Evolutionary conservation across 2,329 filamentous ascomycete species (phyloP).

Genomic region (Aspergillus tamarii): DNA sequence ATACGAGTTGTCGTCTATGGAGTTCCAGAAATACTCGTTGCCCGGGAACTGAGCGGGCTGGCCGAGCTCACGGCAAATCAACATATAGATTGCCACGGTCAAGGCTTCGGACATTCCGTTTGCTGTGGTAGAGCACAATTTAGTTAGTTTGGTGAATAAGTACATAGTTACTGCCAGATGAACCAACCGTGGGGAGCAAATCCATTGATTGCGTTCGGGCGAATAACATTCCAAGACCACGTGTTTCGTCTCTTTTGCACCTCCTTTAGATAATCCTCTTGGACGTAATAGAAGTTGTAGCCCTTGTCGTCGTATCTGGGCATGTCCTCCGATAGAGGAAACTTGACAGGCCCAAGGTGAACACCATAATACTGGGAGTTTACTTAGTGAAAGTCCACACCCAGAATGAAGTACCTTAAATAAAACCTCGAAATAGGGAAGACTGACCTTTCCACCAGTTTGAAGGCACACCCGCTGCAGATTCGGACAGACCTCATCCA

Average conservation of each 20-base stretch:
- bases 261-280: slow-evolving; percentile 27
- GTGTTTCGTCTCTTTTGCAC: slow-evolving; percentile 17
- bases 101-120: slow-evolving; percentile 36
- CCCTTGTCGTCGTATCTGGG: slow-evolving; percentile 25
- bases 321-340: slow-evolving; percentile 26
- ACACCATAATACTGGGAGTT: slow-evolving; percentile 30
- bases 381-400: not conserved
- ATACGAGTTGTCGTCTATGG: slow-evolving; percentile 33
- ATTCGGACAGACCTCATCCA: slow-evolving; percentile 26
- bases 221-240: slow-evolving; percentile 35
- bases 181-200: slow-evolving; percentile 30
- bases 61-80: slow-evolving; percentile 30
- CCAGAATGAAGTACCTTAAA: rapidly evolving
- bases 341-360: slow-evolving; percentile 30
- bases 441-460: slow-evolving; percentile 34
- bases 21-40: slow-evolving; percentile 33
- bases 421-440: too few species aligned
- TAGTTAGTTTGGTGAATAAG: not conserved
- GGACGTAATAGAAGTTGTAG: slow-evolving; percentile 28
- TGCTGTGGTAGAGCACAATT: slow-evolving; percentile 1
- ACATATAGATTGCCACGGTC: slow-evolving; percentile 32
- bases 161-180: not conserved
- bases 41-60: slow-evolving; percentile 28
- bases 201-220: slow-evolving; percentile 33
- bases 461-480: slow-evolving; percentile 33